Percentiles rank a stretch among this genome's conserved stretches.
Evolutionary conservation across 441 rosid genomes (phyloP).

Genomic region (Breynia disticha): DNA sequence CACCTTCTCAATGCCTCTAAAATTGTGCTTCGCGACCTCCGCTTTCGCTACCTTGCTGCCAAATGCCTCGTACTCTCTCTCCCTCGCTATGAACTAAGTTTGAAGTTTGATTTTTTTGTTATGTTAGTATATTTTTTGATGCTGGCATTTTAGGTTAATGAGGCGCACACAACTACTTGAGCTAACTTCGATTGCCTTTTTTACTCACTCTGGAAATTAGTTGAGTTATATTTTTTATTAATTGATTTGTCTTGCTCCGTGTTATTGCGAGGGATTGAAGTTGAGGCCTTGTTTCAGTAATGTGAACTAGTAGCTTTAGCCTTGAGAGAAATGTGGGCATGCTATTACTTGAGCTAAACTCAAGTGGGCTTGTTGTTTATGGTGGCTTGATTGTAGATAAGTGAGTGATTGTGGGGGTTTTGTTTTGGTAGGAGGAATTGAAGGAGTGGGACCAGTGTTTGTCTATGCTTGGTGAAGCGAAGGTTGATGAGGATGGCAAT

Average conservation of each 20-base stretch:
- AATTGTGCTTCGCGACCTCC: constrained; percentile 86
- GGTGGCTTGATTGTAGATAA: not conserved
- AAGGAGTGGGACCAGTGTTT: constrained; percentile 98
- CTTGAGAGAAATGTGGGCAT: too few relatives aligned
- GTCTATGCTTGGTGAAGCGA: constrained; percentile 74
- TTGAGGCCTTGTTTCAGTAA: too few relatives aligned
- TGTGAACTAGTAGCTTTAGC: too few relatives aligned
- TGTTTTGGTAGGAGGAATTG: constrained; percentile 59
- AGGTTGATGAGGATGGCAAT: constrained; percentile 77
- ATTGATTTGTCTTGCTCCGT: not conserved
- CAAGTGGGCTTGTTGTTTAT: not conserved
- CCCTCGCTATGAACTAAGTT: too few relatives aligned
- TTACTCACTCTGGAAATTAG: not conserved
- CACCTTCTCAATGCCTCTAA: constrained; percentile 86
- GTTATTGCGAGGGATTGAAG: not conserved
- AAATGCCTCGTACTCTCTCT: constrained; percentile 64
- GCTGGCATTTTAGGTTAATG: too few relatives aligned
- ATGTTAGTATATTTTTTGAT: too few relatives aligned
- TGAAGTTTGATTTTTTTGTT: too few relatives aligned
- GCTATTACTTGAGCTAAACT: too few relatives aligned
- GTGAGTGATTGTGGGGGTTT: not conserved
- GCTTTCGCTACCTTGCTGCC: constrained; percentile 92
- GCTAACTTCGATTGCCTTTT: too few relatives aligned
- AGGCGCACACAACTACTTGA: too few relatives aligned
- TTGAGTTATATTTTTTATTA: not conserved